Evolutionary conservation across 78 protist genomes (phyloP), one percentile per base, ranked within the genome.

Genomic region (Dictyostelium brefeldianum): DNA sequence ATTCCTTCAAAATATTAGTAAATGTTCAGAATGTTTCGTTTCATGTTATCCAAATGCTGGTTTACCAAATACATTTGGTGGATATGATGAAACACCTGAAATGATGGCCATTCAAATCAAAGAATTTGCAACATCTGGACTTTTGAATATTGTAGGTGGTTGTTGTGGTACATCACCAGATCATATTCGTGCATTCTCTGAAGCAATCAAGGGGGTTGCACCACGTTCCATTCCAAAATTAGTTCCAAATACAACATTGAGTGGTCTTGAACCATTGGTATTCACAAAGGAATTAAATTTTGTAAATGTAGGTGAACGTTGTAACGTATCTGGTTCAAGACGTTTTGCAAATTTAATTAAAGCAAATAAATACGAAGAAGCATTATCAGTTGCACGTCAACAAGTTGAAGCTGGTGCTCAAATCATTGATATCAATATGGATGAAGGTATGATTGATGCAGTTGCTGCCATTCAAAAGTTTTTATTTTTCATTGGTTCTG

Each of bases 251-350:
- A 65, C 91, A 22, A 89, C 82, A 2, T 4, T 97, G 1, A 92
- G 95, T 11, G 99, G 99, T n/a, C 85, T 98, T 20, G 99, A 98
- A 77, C 94, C 97, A 29, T n/a, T 96, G 47, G 54, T 22, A 9
- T 56, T 73, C 94, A 80, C 96, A 25, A 81, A 89, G 50, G 89
- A 89, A 51, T 27, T 91, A 48, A 92, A 81, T 78, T 99, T 98
- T 92, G 94, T 97, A 48, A 99, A 99, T 92, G 89, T 99, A 17
- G 99, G 99, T 36, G 99, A 99, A 96, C 94, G 99, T n/a, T 99
- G 99, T 96, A 99, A 99, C 92, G 98, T 99, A 9, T 97, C 98
- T 4, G 99, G 99, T 51, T 98, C 99, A 14, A 75, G 97, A 48
- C 70, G 78, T 51, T 99, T 99, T 94, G 92, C 95, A 70, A 80